Base-by-base conservation (phyloP, 768 basidiomycete species). In the Rhizopogon vinicolor region DNA sequence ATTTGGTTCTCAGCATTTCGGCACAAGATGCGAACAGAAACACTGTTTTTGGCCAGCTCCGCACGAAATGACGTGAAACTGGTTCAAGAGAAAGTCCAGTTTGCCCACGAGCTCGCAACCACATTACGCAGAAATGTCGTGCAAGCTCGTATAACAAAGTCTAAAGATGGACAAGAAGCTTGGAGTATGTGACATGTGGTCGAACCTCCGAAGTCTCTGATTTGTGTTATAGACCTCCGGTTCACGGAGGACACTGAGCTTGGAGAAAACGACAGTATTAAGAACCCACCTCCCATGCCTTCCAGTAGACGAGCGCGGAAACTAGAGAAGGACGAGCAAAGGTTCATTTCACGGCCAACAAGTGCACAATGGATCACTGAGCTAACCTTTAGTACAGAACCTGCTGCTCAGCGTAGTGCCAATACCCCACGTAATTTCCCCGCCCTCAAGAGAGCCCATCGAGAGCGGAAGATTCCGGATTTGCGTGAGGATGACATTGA, bases 191-290 rank as follows among this genome's bases (percentile, higher is more conserved):
- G 18, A 16, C 18, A 6, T 41, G 33, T 50, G 9, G 41, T 31
- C 7, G 16, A 28, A 3, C 7, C 7, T 37, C 28, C 19, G 37
- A 10, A 29, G 28, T 12, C 9, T 12, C 43, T 44, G 40, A 59
- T 35, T 35, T 37, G n/a, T 19, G 19, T 42, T n/a, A 5, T 62
- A 93, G 92, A 78, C 55, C 67, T 97, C 31, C 80, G 81, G 41
- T 75, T 96, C 44, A 93, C 86, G 3, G 72, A 84, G 42, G 79
- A 94, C 52, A 95, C 92, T 0, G 95, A 97, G 63, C 74, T 96
- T 7, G 95, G 93, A 5, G 84, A 86, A 53, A 97, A 98, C 63
- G 82, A 86, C 1, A 77, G 85, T 2, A 82, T 96, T 62, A 93
- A 88, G 70, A 77, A 71, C 45, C 81, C 86, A 9, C 73, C 72